These are phyloP conservation scores for Epichloe baconii DNA, from an alignment of 2,329 filamentous ascomycete species.

Conservation along the genomic window DNA sequence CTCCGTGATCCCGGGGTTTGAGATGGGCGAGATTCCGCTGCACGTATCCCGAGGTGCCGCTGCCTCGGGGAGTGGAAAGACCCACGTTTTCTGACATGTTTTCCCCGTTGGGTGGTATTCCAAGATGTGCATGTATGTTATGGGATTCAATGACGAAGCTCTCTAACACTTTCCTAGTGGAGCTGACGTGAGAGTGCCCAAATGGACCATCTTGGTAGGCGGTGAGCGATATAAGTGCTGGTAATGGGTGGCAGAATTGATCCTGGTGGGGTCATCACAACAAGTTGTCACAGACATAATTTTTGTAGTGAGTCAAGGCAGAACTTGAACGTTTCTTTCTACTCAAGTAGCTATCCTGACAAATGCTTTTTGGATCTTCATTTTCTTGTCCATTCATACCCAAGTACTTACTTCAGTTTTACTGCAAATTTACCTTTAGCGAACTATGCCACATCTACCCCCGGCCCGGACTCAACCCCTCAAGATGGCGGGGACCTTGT, in stretches of 20 bases:
- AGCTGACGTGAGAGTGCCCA: background rate
- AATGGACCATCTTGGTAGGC: slow-evolving; percentile 8
- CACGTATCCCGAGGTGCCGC: slow-evolving; percentile 93
- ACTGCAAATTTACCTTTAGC: background rate
- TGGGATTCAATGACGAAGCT: background rate
- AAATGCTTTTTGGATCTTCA: background rate
- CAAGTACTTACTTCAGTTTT: background rate
- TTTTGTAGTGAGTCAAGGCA: background rate
- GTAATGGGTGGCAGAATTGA: slow-evolving; percentile 15
- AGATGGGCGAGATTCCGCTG: slow-evolving; percentile 90
- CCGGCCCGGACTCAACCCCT: slow-evolving; percentile 5
- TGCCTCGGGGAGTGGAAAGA: slow-evolving; percentile 84
- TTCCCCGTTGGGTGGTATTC: background rate
- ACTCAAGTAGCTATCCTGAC: background rate
- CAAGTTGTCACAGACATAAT: background rate
- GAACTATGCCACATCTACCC: slow-evolving; percentile 23
- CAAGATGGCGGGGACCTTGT: slow-evolving; percentile 28
- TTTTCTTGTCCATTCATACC: background rate
- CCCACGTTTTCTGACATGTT: slow-evolving; percentile 94
- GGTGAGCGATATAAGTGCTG: slow-evolving; percentile 9
- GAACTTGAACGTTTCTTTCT: background rate
- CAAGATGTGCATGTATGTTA: background rate
- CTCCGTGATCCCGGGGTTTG: slow-evolving; percentile 64
- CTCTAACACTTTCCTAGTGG: background rate
- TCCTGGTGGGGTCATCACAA: slow-evolving; percentile 10